A percentile compares a stretch with the other conserved stretches of the same genome.
These are phyloP conservation scores for Penicillium desertorum DNA, from an alignment of 495 filamentous ascomycete species.

Conservation along the genomic window DNA sequence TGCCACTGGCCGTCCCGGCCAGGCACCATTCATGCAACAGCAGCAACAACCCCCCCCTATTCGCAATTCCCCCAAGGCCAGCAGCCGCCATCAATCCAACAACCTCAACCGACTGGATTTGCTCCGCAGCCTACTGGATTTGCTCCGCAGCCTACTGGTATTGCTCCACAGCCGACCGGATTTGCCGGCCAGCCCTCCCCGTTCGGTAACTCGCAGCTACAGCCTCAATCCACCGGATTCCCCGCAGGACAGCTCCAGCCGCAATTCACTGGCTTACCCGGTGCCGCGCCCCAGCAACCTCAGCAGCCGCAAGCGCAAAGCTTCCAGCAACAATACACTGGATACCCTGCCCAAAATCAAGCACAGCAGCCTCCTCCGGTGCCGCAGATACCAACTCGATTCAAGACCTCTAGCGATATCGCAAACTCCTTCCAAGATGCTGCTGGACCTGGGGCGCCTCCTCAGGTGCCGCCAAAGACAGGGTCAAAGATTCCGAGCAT, in stretches of 20 bases:
- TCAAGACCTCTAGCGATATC: constrained; percentile 78
- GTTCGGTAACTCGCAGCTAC: constrained; percentile 40
- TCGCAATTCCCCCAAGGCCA: constrained; percentile 49
- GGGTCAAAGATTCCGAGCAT: constrained; percentile 87
- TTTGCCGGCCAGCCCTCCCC: constrained; percentile 45
- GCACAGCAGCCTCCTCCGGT: constrained; percentile 38
- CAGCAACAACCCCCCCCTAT: constrained; percentile 48
- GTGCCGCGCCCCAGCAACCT: constrained; percentile 43
- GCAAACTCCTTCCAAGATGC: constrained; percentile 74
- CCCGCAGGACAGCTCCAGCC: constrained; percentile 61
- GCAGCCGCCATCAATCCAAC: constrained; percentile 50
- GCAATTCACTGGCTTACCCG: constrained; percentile 58
- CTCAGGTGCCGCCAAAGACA: constrained; percentile 55
- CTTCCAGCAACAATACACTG: constrained; percentile 43
- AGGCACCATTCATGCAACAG: constrained; percentile 51
- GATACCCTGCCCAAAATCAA: constrained; percentile 37
- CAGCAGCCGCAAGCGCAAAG: constrained; percentile 40
- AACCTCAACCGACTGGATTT: constrained; percentile 56
- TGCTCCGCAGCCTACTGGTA: constrained; percentile 45
- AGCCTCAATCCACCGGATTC: constrained; percentile 59
- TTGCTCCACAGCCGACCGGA: constrained; percentile 53
- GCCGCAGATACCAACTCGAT: constrained; percentile 50
- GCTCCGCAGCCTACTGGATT: constrained; percentile 45
- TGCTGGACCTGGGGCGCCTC: constrained; percentile 34
- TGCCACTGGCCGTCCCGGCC: constrained; percentile 71